phyloP scores from a whole-genome alignment of 2,329 filamentous ascomycete genomes.

The Verticillium alfalfae region DNA sequence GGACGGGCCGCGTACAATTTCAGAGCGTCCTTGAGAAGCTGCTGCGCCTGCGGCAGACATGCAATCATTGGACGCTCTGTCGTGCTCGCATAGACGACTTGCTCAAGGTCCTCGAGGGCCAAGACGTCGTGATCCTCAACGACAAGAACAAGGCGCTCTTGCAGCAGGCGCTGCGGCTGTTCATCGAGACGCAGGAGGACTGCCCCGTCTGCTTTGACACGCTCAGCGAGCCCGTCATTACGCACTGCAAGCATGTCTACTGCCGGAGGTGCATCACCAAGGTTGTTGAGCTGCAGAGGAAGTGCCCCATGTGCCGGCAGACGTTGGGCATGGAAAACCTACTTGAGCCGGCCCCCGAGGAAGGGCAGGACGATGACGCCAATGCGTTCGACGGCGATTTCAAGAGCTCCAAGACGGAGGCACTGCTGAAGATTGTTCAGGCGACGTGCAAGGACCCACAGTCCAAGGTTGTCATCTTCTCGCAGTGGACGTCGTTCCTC shows the following conservation, averaged over 20 bases:
- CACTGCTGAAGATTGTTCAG: constrained; percentile 67
- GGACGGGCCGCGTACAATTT: constrained; percentile 51
- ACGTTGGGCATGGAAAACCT: constrained; percentile 53
- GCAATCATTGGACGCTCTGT: constrained; percentile 84
- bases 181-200: constrained; percentile 75
- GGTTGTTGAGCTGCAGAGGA: constrained; percentile 69
- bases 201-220: constrained; percentile 77
- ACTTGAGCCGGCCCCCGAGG: constrained; percentile 60
- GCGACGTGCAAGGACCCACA: constrained; percentile 59
- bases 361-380: constrained; percentile 36
- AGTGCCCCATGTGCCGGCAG: constrained; percentile 80
- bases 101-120: constrained; percentile 60
- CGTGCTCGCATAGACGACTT: constrained; percentile 69
- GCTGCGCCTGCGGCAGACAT: constrained; percentile 76
- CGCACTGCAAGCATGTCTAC: constrained; percentile 77
- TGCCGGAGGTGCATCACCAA: constrained; percentile 68
- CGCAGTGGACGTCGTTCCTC: constrained; percentile 72
- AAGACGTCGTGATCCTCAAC: constrained; percentile 64
- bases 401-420: constrained; percentile 78
- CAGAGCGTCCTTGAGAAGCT: constrained; percentile 75
- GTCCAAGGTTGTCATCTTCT: constrained; percentile 70
- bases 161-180: constrained; percentile 69
- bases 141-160: constrained; percentile 66
- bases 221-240: constrained; percentile 71
- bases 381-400: constrained; percentile 54